phyloP scores from a whole-genome alignment of 1,139 yeast species.

The Magnusiomyces sp. region DNA sequence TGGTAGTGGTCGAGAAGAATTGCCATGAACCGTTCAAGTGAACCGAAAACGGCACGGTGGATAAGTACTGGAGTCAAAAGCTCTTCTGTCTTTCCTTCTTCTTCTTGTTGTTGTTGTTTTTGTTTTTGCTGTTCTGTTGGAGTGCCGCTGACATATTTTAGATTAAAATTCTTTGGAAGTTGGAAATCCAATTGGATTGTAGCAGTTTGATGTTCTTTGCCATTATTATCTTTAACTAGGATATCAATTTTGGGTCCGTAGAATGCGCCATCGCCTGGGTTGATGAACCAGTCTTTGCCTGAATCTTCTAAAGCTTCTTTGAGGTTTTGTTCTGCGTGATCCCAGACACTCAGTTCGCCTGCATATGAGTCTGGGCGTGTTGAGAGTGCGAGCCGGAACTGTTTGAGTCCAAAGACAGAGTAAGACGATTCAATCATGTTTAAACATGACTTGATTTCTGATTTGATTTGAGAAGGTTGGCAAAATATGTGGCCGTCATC shows the following conservation, averaged over 20 bases:
- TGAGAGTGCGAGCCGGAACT: conserved; percentile 67
- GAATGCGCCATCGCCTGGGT: conserved; percentile 95
- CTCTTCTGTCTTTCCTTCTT: conserved; percentile 1
- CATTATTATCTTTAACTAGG: conserved; percentile 71
- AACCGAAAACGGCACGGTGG: conserved; percentile 93
- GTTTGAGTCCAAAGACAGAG: conserved; percentile 62
- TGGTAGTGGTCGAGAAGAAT: conserved; percentile 80
- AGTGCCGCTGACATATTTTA: conserved; percentile 43
- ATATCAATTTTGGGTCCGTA: conserved; percentile 93
- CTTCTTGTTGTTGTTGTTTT: background rate
- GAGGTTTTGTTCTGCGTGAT: conserved; percentile 69
- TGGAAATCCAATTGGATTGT: conserved; percentile 95
- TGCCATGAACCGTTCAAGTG: conserved; percentile 87
- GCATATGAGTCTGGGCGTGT: conserved; percentile 84
- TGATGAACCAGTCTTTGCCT: conserved; percentile 60
- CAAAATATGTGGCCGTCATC: conserved; percentile 99
- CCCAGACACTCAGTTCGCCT: conserved; percentile 80
- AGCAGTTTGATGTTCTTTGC: conserved; percentile 88
- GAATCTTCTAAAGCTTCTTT: conserved; percentile 55
- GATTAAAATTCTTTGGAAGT: conserved; percentile 74
- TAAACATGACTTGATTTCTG: conserved; percentile 68
- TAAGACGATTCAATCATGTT: conserved; percentile 72
- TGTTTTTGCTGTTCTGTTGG: background rate
- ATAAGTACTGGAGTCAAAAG: conserved; percentile 68
- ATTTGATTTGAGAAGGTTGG: conserved; percentile 66